A percentile compares a stretch with the other conserved stretches of the same genome.
Conservation (phyloP, 2,329 filamentous ascomycete genomes). For the Colletotrichum shisoi region DNA sequence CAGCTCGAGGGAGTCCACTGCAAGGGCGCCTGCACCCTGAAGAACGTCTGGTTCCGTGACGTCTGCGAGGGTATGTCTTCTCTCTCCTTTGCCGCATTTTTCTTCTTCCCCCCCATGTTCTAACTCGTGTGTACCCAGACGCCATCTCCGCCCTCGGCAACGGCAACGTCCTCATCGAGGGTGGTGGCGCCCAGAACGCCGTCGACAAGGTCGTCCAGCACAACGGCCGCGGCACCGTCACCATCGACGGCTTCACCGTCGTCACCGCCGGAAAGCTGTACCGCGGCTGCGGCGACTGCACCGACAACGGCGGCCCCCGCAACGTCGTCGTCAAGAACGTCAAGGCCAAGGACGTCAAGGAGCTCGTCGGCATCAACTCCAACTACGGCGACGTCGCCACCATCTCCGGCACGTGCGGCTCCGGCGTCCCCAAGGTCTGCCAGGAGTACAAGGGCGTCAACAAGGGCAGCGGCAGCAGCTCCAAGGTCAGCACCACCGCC, state of each 20-base stretch:
- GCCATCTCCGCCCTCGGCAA: conserved; percentile 36
- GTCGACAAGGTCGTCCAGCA: conserved; percentile 49
- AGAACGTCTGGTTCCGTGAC: conserved; percentile 52
- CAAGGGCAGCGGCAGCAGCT: conserved; percentile 34
- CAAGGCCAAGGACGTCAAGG: conserved; percentile 38
- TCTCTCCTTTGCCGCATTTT: fast-evolving
- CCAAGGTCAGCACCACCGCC: conserved; percentile 39
- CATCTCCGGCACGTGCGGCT: conserved; percentile 41
- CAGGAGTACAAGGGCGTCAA: conserved; percentile 40
- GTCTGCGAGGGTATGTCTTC: conserved; percentile 48
- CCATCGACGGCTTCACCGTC: conserved; percentile 49
- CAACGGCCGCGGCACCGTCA: conserved; percentile 47
- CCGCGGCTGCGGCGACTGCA: conserved; percentile 56
- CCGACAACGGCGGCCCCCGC: conserved; percentile 37
- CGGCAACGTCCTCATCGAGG: conserved; percentile 42
- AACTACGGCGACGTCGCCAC: conserved; percentile 47
- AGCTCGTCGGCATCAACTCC: conserved; percentile 54
- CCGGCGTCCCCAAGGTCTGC: conserved; percentile 39
- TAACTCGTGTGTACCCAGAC: background rate
- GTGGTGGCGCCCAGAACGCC: conserved; percentile 48
- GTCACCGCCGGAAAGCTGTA: conserved; percentile 55
- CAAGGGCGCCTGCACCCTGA: conserved; percentile 53
- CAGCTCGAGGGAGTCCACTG: conserved; percentile 62
- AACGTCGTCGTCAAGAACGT: conserved; percentile 39
- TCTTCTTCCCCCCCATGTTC: too few relatives aligned